These are phyloP conservation scores for Nitzschia palea DNA, from an alignment of 108 stramenopile genomes.

Conservation along the genomic window DNA sequence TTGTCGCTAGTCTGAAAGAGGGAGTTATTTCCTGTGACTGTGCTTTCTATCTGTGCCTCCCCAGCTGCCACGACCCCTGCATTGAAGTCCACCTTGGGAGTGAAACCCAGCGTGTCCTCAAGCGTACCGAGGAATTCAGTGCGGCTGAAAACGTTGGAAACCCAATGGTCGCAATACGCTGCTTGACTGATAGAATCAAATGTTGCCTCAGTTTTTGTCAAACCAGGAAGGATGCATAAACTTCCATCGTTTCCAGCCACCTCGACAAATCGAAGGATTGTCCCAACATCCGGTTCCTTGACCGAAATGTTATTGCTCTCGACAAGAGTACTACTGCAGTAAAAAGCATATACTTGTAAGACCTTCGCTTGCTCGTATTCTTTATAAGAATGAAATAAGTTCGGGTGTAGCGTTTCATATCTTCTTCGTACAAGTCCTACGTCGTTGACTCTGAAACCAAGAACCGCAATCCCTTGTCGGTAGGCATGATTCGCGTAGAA, in stretches of 20 bases:
- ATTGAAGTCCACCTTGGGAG: constrained; percentile 88
- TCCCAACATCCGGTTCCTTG: constrained; percentile 62
- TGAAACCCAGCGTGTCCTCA: constrained; percentile 77
- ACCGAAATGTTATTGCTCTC: not conserved
- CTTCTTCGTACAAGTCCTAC: constrained; percentile 44
- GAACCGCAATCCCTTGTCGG: constrained; percentile 69
- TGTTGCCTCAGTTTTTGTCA: constrained; percentile 51
- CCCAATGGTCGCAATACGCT: constrained; percentile 92
- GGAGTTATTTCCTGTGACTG: constrained; percentile 81
- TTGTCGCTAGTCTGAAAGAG: constrained; percentile 41
- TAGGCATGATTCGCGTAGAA: constrained; percentile 60
- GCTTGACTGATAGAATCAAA: constrained; percentile 57
- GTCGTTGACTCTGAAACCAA: constrained; percentile 73
- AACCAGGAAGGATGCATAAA: constrained; percentile 59
- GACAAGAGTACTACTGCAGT: constrained; percentile 34
- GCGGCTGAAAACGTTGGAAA: constrained; percentile 61
- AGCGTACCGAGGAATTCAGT: constrained; percentile 81
- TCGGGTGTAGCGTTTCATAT: constrained; percentile 64
- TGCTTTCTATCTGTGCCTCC: constrained; percentile 88
- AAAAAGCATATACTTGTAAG: constrained; percentile 86
- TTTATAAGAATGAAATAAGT: constrained; percentile 44
- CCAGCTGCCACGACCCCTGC: constrained; percentile 91
- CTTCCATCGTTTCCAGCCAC: not conserved
- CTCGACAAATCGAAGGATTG: constrained; percentile 76
- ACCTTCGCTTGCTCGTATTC: constrained; percentile 31